phyloP scores from a whole-genome alignment of 2,329 filamentous ascomycete genomes.

The Trichoderma sp. region DNA sequence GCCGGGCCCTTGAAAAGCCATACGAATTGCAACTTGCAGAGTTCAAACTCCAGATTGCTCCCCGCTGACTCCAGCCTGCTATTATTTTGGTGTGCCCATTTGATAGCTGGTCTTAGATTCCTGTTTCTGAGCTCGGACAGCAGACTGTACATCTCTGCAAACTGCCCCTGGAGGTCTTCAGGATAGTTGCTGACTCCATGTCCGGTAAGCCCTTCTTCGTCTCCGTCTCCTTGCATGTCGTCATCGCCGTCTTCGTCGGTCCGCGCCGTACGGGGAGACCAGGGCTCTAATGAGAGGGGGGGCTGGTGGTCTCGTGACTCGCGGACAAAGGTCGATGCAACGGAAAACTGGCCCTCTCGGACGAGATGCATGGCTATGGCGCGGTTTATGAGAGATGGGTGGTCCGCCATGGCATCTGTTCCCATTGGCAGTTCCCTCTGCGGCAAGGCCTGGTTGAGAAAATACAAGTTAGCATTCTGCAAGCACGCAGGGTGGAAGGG shows the following conservation, averaged over 20 bases:
- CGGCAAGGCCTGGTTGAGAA: conserved; percentile 40
- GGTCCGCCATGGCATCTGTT: conserved; percentile 75
- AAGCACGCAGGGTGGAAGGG: background rate
- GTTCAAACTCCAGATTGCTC: conserved; percentile 93
- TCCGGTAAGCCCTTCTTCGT: conserved; percentile 31
- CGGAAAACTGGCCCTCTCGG: conserved; percentile 88
- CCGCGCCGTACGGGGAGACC: conserved; percentile 27
- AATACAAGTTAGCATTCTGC: conserved; percentile 2
- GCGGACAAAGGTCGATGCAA: conserved; percentile 79
- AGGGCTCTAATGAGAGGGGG: conserved; percentile 29
- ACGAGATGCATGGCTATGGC: conserved; percentile 96
- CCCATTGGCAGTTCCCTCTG: conserved; percentile 70
- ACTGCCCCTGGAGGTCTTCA: conserved; percentile 71
- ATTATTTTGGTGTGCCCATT: conserved; percentile 77
- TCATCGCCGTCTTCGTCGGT: conserved; percentile 37
- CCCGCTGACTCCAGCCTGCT: conserved; percentile 73
- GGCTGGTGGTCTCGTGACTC: conserved; percentile 58
- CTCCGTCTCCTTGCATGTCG: conserved; percentile 36
- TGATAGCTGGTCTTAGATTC: conserved; percentile 80
- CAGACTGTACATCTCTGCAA: conserved; percentile 88
- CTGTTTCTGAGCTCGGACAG: conserved; percentile 72
- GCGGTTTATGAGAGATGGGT: conserved; percentile 79
- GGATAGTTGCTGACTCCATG: conserved; percentile 36
- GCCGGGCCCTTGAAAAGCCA: conserved; percentile 74
- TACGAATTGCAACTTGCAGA: conserved; percentile 85